Evolutionary conservation across 106 monocot species (phyloP).

Genomic region (Acorus gramineus): DNA sequence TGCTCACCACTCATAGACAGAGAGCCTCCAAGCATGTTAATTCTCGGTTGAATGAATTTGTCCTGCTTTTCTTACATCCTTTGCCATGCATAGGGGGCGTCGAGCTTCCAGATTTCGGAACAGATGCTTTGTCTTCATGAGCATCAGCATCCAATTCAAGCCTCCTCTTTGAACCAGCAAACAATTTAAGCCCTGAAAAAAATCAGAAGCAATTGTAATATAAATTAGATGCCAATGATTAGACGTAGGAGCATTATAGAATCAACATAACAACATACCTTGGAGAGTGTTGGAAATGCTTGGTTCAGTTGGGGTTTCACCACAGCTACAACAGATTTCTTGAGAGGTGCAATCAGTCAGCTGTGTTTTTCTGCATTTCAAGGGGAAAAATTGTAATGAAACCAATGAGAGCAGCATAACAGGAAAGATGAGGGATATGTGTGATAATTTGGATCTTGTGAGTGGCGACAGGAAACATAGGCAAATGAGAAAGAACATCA

Average conservation of each 20-base stretch:
- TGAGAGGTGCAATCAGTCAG: slow-evolving; percentile 15
- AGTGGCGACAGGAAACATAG: not conserved
- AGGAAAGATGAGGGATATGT: not conserved
- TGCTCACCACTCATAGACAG: no score
- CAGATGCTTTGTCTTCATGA: slow-evolving; percentile 5
- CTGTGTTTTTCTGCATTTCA: slow-evolving; percentile 22
- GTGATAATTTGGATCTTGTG: no score
- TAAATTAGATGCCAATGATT: not conserved
- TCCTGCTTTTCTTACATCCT: no score
- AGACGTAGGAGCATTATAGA: not conserved
- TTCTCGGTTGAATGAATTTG: no score
- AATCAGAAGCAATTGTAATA: not conserved
- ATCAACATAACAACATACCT: slow-evolving; percentile 16
- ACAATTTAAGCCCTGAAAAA: slow-evolving; percentile 41
- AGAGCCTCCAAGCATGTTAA: no score
- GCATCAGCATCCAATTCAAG: slow-evolving; percentile 5
- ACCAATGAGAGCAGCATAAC: not conserved
- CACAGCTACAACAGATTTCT: slow-evolving; percentile 19
- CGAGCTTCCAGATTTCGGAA: no score
- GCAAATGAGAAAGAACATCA: not conserved
- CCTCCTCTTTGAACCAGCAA: slow-evolving; percentile 67
- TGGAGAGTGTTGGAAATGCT: slow-evolving; percentile 41
- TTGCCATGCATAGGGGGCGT: no score
- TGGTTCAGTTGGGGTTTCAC: slow-evolving; percentile 25
- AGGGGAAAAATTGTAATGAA: not conserved